Evolutionary conservation across 352 stramenopile species (phyloP), one percentile per base, ranked within the genome.

Genomic region (Aphanomyces astaci): DNA sequence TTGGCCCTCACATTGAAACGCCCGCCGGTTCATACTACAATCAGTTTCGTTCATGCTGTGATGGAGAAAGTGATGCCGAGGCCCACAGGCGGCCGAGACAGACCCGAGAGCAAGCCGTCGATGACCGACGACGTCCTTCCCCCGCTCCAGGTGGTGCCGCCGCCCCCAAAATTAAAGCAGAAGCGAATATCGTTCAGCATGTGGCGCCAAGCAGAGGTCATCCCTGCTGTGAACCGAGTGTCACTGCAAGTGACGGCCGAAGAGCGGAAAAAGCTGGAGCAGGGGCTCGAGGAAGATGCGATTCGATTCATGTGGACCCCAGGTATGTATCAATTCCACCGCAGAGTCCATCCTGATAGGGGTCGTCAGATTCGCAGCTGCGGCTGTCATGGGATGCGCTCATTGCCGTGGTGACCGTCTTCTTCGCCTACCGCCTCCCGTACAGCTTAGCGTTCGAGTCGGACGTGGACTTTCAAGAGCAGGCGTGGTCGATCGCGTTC

Each of bases 401-500:
- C 51, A 75, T 84, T 57, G 77, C 79, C 7, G 60, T 83, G 19
- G 75, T 78, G 30, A 87, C 79, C 2, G 76, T 87, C 53, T n/a
- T 81, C 33, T 75, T 87, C 46, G 77, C 83, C 52, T 87, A 78
- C 77, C 75, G 79, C 7, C 77, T 87, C 48, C 79, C 79, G 17
- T 84, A 85, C 71, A 78, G 76, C 19, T 81, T 87, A 25, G 76
- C 76, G 15, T 85, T 87, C 31, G 73, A 65, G 53, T 13, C n/a
- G 10, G 36, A 65, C 25, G 9, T 19, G 36, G 24, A 46, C 27
- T 49, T 59, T n/a, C 19, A 33, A 30, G 51, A 45, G 36, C 54
- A 45, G 31, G 9, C 54, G n/a, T 63, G 77, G 19, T 85, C 77
- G 75, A 76, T 73, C 36, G 59, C 75, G 19, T 87, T 87, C 60